Base-by-base conservation (phyloP, 768 basidiomycete species). In the Boletus speciosus region DNA sequence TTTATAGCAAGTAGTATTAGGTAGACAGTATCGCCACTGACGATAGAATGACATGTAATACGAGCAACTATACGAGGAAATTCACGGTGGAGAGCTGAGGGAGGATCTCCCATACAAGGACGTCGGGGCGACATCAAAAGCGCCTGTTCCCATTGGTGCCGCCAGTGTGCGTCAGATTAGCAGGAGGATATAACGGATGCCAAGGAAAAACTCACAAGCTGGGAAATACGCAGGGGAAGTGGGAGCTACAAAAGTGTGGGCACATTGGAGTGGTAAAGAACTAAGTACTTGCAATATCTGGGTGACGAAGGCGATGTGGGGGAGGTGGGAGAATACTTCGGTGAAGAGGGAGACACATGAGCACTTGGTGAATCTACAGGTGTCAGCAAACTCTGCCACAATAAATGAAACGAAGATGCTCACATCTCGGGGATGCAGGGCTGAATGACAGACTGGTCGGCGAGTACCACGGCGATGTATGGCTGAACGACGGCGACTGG, bases 141-240 rank as follows among this genome's bases (percentile, higher is more conserved):
- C 82, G 15, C 97, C 97, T 0, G 97, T 98, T 48, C 97, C 97
- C 94, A 99, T 98, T 1, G 95, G 95, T n/a, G 96, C 95, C 83
- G 23, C 19, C 19, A 19, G 23, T 23, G 23, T 23, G 23, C 23
- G 23, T 97, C 19, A 37, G 3, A 51, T 53, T 47, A 61, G 46
- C n/a, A 29, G 59, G 19, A 19, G 19, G 40, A 42, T 16, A 43
- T 15, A 34, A 38, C 16, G 16, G 38, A 38, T 34, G 23, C 53
- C 4, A n/a, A 56, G 10, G 6, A 38, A 44, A 32, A 12, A 81
- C 88, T 80, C 70, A 90, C 87, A 93, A 52, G 89, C 86, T 62
- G 90, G 90, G 43, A 90, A 91, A 76, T 93, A 93, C 4, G 89
- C 81, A 2, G 90, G 90, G 5, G 90, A 93, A 8, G 90, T 90